Base-by-base conservation (phyloP, 331 rosid genomes). In the Pyrus hybrid region DNA sequence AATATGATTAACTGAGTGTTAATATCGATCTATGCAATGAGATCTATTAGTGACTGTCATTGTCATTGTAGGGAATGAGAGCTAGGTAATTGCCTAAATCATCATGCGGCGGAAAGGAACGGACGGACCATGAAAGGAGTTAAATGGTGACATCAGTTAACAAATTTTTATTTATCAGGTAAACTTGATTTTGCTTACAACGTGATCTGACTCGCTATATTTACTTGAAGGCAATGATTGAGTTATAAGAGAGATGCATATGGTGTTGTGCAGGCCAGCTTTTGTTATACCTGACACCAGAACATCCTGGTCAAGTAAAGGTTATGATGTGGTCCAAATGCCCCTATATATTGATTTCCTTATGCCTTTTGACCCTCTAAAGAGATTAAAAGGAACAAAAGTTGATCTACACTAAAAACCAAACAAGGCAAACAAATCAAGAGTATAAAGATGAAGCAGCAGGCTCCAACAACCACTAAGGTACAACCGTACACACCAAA, bases 301-400 rank as follows among this genome's bases (percentile, higher is more conserved):
- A 72, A 23, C 69, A 18, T 17, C 41, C 22, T 30, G 69, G 43
- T 73, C 69, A 12, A 43, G 14, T 33, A 4, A 37, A 22, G 68
- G 68, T 51, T 60, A 32, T 70, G 77, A 70, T 73, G 76, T 51
- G 81, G 68, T 47, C 43, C 49, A 56, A 33, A 64, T 35, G 43
- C 43, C 43, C 41, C 43, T 35, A 35, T 35, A 35, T 9, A 35
- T 23, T 60, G 54, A 77, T 16, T 33, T 67, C 43, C 77, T 16
- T 45, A 53, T 28, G 67, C 81, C 53, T 61, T 76, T 73, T 41
- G 60, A 77, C 74, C 83, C 69, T 20, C 22, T 12, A 35, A 61
- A 63, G 74, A 70, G 45, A 29, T 17, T 49, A 12, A 67, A 80
- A 54, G 68, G 32, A 21, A 21, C 32, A 73, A 63, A 62, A 53